These are phyloP conservation scores for Cichorium intybus DNA, from an alignment of 140 eudicot genomes.

Conservation along the genomic window DNA sequence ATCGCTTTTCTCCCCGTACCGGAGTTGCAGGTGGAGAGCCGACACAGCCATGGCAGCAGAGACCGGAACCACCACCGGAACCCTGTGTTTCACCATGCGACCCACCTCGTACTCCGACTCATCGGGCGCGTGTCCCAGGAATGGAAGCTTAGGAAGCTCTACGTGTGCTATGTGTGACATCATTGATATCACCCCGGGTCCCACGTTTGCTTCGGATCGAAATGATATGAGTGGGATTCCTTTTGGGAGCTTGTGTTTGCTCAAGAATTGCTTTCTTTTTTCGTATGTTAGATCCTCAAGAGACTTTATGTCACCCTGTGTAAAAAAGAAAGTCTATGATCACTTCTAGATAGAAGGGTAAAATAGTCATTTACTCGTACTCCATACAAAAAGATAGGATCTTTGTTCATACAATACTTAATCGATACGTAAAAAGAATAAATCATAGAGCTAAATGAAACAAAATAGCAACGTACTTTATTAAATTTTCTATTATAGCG, in stretches of 20 bases:
- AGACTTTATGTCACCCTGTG: constrained; percentile 75
- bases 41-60: constrained; percentile 91
- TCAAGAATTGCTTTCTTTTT: constrained; percentile 74
- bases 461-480: no score
- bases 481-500: no score
- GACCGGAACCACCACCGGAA: constrained; percentile 77
- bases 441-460: no score
- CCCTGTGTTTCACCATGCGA: constrained; percentile 34
- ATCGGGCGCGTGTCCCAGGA: constrained; percentile 27
- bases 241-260: constrained; percentile 69
- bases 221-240: constrained; percentile 81
- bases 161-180: constrained; percentile 95
- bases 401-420: no score
- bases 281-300: constrained; percentile 90
- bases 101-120: constrained; percentile 35
- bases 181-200: constrained; percentile 67
- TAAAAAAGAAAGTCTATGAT: not conserved
- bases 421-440: no score
- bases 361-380: not conserved
- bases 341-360: not conserved
- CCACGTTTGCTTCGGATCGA: constrained; percentile 82
- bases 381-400: no score
- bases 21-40: constrained; percentile 76
- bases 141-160: constrained; percentile 76
- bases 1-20: constrained; percentile 95